Conservation (phyloP, 257 asterid species). For the Solanum virginianum region DNA sequence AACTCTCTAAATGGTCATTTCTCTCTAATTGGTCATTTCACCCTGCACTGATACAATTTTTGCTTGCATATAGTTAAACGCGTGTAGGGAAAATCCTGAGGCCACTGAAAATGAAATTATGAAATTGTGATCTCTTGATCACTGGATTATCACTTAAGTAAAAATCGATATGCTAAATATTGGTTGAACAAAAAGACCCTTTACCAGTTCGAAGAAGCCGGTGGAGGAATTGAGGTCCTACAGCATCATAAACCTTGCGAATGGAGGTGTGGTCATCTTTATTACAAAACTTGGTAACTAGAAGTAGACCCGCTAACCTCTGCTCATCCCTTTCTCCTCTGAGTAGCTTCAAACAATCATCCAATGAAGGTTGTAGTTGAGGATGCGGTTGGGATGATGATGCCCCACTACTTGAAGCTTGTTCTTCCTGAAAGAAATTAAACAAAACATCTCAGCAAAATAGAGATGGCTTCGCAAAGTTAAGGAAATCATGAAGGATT, state of each 20-base stretch:
- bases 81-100: background rate
- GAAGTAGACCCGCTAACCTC: constrained; percentile 69
- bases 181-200: background rate
- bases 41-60: background rate
- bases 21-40: background rate
- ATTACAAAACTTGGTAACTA: constrained; percentile 63
- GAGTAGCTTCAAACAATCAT: constrained; percentile 50
- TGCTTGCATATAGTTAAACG: background rate
- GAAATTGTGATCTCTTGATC: background rate
- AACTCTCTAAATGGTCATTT: background rate
- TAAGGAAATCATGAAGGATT: background rate
- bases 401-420: background rate
- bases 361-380: constrained; percentile 23
- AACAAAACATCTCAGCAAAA: background rate
- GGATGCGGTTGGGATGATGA: constrained; percentile 3
- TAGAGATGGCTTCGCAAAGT: background rate
- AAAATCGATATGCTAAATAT: background rate
- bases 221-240: constrained; percentile 59
- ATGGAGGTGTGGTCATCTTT: constrained; percentile 48
- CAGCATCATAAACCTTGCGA: constrained; percentile 49
- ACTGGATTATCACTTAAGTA: background rate
- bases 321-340: constrained; percentile 72
- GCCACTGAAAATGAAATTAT: background rate
- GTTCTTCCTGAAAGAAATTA: background rate
- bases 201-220: constrained; percentile 72